Conservation (phyloP, 129 eudicot genomes). For the Calendula officinalis region DNA sequence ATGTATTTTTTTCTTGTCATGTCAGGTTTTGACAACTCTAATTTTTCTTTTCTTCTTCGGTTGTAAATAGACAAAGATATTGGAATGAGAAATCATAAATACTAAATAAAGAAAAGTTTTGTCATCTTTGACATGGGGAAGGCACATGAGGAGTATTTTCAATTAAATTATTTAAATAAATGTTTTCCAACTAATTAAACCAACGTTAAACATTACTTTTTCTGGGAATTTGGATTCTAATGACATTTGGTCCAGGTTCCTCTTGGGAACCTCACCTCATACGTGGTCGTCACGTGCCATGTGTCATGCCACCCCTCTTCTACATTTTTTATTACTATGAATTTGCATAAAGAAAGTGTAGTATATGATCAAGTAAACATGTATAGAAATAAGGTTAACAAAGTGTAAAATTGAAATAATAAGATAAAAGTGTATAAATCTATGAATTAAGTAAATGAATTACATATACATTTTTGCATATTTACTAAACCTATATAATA, state of each 20-base stretch:
- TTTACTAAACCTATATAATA: too few relatives aligned
- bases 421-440: too few relatives aligned
- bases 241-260: slow-evolving; percentile 40
- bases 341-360: too few relatives aligned
- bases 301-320: slow-evolving; percentile 24
- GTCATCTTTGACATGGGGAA: slow-evolving; percentile 23
- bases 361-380: too few relatives aligned
- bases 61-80: slow-evolving; percentile 1
- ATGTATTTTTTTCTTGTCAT: too few relatives aligned
- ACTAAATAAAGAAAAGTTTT: background rate
- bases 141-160: slow-evolving; percentile 8
- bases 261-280: slow-evolving; percentile 29
- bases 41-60: too few relatives aligned
- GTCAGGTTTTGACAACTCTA: too few relatives aligned
- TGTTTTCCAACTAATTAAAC: slow-evolving; percentile 28
- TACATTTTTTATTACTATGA: background rate
- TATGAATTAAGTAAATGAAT: too few relatives aligned
- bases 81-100: slow-evolving; percentile 6
- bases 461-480: too few relatives aligned
- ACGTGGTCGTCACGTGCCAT: slow-evolving; percentile 40
- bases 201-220: slow-evolving; percentile 29
- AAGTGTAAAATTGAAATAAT: too few relatives aligned
- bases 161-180: background rate
- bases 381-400: too few relatives aligned
- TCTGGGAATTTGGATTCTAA: slow-evolving; percentile 35